Conservation (phyloP, 345 rosid species). For the Mercurialis annua region DNA sequence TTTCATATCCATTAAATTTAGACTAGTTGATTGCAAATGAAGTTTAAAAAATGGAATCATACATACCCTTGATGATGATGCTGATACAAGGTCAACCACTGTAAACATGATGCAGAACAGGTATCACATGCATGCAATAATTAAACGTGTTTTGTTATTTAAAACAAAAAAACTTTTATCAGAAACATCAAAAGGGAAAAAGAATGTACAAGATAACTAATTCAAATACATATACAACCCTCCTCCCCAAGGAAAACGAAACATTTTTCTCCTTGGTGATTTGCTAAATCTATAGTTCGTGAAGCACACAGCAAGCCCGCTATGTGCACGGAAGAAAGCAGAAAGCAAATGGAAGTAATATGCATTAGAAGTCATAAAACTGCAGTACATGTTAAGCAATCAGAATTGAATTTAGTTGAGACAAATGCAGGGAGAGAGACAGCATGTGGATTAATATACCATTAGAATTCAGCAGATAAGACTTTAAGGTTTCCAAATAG, state of each 20-base stretch:
- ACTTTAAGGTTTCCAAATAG: background rate
- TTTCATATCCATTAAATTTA: background rate
- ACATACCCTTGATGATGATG: background rate
- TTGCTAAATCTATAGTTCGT: too few relatives aligned
- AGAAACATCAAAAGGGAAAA: too few relatives aligned
- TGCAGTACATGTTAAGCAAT: background rate
- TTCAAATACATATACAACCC: too few relatives aligned
- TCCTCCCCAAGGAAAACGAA: too few relatives aligned
- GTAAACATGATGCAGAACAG: background rate
- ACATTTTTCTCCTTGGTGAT: too few relatives aligned
- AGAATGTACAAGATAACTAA: too few relatives aligned
- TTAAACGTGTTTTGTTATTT: background rate
- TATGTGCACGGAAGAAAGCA: too few relatives aligned
- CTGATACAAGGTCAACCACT: background rate
- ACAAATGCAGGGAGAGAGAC: background rate
- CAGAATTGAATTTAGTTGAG: background rate
- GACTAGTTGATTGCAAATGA: background rate
- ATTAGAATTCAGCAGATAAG: background rate
- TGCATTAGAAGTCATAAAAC: too few relatives aligned
- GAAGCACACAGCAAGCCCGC: too few relatives aligned
- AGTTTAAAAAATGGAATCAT: conserved; percentile 4
- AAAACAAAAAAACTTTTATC: too few relatives aligned
- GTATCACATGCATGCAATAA: background rate
- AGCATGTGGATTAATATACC: background rate
- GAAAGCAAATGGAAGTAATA: too few relatives aligned